Evolutionary conservation across 2,329 filamentous ascomycete genomes (phyloP).

Genomic region (Venturia effusa): DNA sequence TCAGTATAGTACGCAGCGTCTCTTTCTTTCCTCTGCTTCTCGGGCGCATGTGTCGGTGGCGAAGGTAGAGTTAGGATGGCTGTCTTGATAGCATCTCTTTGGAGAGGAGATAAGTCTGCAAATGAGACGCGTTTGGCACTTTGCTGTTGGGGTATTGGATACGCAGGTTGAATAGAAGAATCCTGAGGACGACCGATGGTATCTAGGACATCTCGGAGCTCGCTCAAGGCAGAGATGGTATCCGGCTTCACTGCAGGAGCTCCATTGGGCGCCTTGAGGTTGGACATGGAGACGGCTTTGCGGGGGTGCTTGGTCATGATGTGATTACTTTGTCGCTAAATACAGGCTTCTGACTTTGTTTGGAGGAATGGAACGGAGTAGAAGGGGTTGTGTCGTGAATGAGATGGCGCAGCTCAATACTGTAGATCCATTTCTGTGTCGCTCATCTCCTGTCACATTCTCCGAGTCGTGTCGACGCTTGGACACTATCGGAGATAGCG

Average conservation of each 20-base stretch:
- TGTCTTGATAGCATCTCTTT: background rate
- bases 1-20: constrained; percentile 48
- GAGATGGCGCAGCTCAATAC: background rate
- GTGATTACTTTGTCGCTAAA: background rate
- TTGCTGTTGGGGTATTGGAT: background rate
- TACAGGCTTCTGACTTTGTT: background rate
- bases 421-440: too few relatives aligned
- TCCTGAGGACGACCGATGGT: constrained; percentile 3
- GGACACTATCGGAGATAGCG: background rate
- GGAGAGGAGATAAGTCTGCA: background rate
- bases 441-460: too few relatives aligned
- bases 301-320: constrained; percentile 9
- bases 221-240: background rate
- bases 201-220: constrained; percentile 3
- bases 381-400: background rate
- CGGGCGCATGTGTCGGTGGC: constrained; percentile 5
- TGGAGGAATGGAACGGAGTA: background rate
- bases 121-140: constrained; percentile 8
- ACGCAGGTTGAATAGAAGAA: background rate
- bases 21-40: constrained; percentile 1
- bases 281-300: constrained; percentile 9
- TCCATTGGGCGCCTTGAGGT: background rate
- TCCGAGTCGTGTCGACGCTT: background rate
- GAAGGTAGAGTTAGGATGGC: constrained; percentile 8
- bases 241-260: background rate